phyloP scores from a whole-genome alignment of 2,329 filamentous ascomycete species.

The Penicillium sp. region DNA sequence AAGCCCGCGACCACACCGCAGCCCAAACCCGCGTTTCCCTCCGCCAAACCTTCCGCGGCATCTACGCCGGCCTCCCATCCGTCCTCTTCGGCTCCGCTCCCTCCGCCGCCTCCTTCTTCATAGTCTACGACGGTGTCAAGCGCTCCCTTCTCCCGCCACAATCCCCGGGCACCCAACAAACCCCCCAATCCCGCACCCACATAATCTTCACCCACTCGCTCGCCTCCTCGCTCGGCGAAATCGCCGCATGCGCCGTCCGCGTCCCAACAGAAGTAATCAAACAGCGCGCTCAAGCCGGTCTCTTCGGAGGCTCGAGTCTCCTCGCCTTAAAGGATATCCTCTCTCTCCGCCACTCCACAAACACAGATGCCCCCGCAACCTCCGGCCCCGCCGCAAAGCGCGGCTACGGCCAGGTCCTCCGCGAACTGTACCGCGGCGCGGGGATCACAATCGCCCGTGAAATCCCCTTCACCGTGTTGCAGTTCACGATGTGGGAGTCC shows the following conservation, averaged over 20 bases:
- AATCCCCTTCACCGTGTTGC: constrained; percentile 94
- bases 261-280: constrained; percentile 97
- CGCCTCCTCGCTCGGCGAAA: constrained; percentile 79
- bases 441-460: constrained; percentile 90
- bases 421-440: constrained; percentile 88
- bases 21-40: constrained; percentile 61
- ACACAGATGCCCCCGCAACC: not conserved
- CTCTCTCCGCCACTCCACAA: constrained; percentile 40
- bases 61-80: constrained; percentile 88
- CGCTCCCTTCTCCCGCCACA: constrained; percentile 43
- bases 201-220: constrained; percentile 65
- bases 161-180: constrained; percentile 16
- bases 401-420: constrained; percentile 59
- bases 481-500: constrained; percentile 95
- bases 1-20: constrained; percentile 56
- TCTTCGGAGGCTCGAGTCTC: constrained; percentile 67
- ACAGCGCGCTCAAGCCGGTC: constrained; percentile 86
- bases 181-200: constrained; percentile 32
- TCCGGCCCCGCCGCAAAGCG: constrained; percentile 29
- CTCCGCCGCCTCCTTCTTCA: constrained; percentile 94
- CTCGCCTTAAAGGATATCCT: constrained; percentile 69
- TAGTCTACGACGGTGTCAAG: constrained; percentile 81
- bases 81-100: constrained; percentile 89
- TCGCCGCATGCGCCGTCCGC: constrained; percentile 85
- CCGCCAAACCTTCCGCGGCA: constrained; percentile 81